Evolutionary conservation across 192 early-diverging fungal species (phyloP).

Genomic region (Ramicandelaber brevisporus): DNA sequence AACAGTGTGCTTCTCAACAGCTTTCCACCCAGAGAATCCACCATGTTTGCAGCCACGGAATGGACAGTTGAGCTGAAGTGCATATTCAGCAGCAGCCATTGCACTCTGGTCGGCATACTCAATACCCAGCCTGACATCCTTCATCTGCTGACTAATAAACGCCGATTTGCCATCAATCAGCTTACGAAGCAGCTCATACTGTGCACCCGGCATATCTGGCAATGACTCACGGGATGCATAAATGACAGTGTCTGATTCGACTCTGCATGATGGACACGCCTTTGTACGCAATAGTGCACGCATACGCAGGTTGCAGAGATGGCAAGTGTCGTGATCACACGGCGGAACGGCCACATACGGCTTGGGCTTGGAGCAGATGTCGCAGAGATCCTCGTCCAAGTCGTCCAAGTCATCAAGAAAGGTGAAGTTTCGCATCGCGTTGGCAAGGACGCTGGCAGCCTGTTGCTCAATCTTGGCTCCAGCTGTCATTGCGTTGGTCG

Average conservation of each 20-base stretch:
- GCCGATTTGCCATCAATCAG: too few relatives aligned
- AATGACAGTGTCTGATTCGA: slow-evolving; percentile 49
- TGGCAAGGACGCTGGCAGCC: too few relatives aligned
- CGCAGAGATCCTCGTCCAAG: slow-evolving; percentile 32
- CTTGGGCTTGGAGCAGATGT: slow-evolving; percentile 74
- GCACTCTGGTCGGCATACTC: slow-evolving; percentile 52
- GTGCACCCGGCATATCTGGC: too few relatives aligned
- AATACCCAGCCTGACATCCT: slow-evolving; percentile 41
- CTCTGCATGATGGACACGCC: slow-evolving; percentile 80
- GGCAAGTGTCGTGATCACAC: slow-evolving; percentile 88
- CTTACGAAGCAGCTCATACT: too few relatives aligned
- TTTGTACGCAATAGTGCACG: slow-evolving; percentile 68
- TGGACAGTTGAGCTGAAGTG: slow-evolving; percentile 73
- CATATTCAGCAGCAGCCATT: slow-evolving; percentile 38
- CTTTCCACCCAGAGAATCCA: slow-evolving; percentile 54
- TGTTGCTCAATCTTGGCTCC: too few relatives aligned
- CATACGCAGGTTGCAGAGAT: slow-evolving; percentile 67
- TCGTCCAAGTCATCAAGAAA: too few relatives aligned
- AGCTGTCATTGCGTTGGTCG: too few relatives aligned
- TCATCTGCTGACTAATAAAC: too few relatives aligned
- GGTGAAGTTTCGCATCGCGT: too few relatives aligned
- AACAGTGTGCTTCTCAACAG: slow-evolving; percentile 62
- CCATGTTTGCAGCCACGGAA: slow-evolving; percentile 45
- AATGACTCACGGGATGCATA: slow-evolving; percentile 39
- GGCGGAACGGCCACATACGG: slow-evolving; percentile 54